Evolutionary conservation across 331 rosid species (phyloP).

Genomic region (Prunus yedoensis): DNA sequence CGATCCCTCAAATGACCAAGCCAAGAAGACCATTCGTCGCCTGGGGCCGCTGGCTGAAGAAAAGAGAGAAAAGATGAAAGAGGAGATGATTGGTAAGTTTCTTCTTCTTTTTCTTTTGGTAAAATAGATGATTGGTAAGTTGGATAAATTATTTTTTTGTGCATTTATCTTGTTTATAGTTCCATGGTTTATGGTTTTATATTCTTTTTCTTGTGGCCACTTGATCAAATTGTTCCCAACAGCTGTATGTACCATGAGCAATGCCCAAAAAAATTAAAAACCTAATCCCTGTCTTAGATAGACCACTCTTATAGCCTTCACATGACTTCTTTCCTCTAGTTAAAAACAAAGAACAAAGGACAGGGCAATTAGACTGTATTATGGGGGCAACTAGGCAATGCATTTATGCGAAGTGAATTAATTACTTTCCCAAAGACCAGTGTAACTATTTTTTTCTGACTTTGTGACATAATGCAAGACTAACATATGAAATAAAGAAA

Average conservation of each 20-base stretch:
- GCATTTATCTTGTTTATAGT: not conserved
- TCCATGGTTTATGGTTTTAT: not conserved
- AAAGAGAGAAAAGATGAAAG: constrained; percentile 95
- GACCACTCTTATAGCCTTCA: not conserved
- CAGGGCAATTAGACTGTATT: not conserved
- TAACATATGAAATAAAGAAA: not conserved
- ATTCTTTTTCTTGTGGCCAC: too few relatives aligned
- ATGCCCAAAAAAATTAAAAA: not conserved
- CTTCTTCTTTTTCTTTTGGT: constrained; percentile 31
- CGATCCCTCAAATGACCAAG: constrained; percentile 82
- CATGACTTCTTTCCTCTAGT: not conserved
- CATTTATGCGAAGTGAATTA: not conserved
- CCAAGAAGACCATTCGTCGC: constrained; percentile 54
- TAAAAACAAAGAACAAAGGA: not conserved
- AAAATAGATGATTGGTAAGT: constrained; percentile 63
- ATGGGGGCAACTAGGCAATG: too few relatives aligned
- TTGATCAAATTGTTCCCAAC: not conserved
- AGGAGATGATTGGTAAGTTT: constrained; percentile 80
- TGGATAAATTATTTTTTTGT: not conserved
- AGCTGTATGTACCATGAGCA: not conserved
- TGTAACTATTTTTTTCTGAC: not conserved
- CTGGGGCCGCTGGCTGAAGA: constrained; percentile 83
- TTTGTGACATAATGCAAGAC: not conserved
- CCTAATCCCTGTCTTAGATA: not conserved
- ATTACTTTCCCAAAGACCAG: not conserved